Conservation (phyloP, 441 rosid genomes). For the Adansonia rubrostipa region DNA sequence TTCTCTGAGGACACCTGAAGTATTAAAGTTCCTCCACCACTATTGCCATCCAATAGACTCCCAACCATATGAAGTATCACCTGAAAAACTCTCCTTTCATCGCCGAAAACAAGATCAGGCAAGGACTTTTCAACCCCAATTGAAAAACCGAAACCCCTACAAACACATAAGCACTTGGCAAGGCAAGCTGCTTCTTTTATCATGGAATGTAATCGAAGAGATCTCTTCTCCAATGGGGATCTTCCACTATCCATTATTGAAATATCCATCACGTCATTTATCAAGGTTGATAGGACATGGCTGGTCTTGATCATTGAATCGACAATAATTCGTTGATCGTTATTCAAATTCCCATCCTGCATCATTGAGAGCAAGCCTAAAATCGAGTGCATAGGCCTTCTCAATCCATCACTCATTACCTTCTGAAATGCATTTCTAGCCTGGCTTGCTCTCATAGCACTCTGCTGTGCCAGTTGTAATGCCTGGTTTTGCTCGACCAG, state of each 20-base stretch:
- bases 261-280: conserved; percentile 87
- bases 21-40: conserved; percentile 49
- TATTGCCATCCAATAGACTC: conserved; percentile 57
- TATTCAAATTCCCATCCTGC: conserved; percentile 63
- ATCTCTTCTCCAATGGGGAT: conserved; percentile 59
- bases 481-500: conserved; percentile 85
- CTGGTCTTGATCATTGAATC: conserved; percentile 86
- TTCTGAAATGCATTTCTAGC: conserved; percentile 82
- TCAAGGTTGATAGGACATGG: conserved; percentile 73
- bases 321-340: conserved; percentile 68
- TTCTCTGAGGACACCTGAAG: conserved; percentile 57
- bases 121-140: conserved; percentile 69
- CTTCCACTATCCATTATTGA: conserved; percentile 61
- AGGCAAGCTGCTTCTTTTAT: conserved; percentile 79
- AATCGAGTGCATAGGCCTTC: conserved; percentile 87
- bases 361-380: conserved; percentile 79
- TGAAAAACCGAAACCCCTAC: conserved; percentile 59
- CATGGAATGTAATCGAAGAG: conserved; percentile 62
- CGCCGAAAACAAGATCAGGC: conserved; percentile 79
- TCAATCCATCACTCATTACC: conserved; percentile 93
- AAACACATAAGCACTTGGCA: conserved; percentile 75
- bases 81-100: conserved; percentile 81
- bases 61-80: conserved; percentile 88
- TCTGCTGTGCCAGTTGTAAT: conserved; percentile 66
- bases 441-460: conserved; percentile 88